phyloP scores from a whole-genome alignment of 805 yeast species.

The Scheffersomyces lignosus region DNA sequence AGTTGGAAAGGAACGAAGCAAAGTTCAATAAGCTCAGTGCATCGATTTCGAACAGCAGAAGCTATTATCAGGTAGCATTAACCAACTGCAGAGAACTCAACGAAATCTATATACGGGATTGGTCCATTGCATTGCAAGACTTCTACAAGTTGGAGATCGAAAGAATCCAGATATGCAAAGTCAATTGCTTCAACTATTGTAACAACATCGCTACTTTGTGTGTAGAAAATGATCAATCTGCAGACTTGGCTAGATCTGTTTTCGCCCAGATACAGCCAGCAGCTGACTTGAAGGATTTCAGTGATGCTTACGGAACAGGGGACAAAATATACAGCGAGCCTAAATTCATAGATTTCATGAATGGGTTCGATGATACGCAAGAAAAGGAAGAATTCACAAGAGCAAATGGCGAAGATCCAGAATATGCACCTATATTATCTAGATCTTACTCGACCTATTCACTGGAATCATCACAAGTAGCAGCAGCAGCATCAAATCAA shows the following conservation, averaged over 20 bases:
- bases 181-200: conserved; percentile 76
- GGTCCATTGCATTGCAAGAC: conserved; percentile 63
- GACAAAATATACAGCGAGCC: conserved; percentile 58
- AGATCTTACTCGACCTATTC: conserved; percentile 30
- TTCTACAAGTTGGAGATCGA: conserved; percentile 72
- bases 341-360: conserved; percentile 58
- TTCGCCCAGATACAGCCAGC: conserved; percentile 69
- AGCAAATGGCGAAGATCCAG: conserved; percentile 37
- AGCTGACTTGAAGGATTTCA: conserved; percentile 57
- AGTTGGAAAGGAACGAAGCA: conserved; percentile 58
- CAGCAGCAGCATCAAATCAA: conserved; percentile 1
- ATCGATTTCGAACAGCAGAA: conserved; percentile 40
- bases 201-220: conserved; percentile 74
- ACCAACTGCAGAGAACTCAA: conserved; percentile 54
- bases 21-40: conserved; percentile 53
- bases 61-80: conserved; percentile 59
- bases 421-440: conserved; percentile 26
- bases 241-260: conserved; percentile 65
- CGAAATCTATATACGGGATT: conserved; percentile 68
- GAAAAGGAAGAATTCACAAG: conserved; percentile 12
- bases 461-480: conserved; percentile 8
- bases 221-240: conserved; percentile 74
- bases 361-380: conserved; percentile 26
- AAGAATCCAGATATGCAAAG: conserved; percentile 65
- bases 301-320: conserved; percentile 62